Base-by-base conservation (phyloP, 202 grass and related monocot species). In the Schoenoplectus tabernaemontani region DNA sequence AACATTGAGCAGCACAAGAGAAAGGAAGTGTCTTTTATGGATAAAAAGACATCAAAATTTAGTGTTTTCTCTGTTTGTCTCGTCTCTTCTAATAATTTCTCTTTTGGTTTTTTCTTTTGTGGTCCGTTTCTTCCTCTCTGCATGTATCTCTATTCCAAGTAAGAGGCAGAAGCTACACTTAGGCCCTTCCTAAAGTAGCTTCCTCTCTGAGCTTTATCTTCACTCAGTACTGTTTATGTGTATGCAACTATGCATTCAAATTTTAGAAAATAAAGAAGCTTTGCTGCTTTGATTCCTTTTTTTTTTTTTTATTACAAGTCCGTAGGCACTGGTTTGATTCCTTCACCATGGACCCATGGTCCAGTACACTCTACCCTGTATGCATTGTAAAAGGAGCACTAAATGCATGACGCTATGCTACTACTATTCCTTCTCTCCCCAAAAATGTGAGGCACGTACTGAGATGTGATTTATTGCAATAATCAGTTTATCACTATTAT, bases 11-110 rank as follows among this genome's bases (percentile, higher is more conserved):
- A 75, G 70, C 47, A n/a, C 70, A 54, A 56, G 70, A 20, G 47
- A 75, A 75, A 75, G 70, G 47, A 54, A 54, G 47, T 19, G 24
- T 75, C 70, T 75, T 75, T 75, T 75, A 33, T 75, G 70, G 70
- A 75, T 54, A 75, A 28, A 28, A 28, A 28, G 70, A 75, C 28
- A 75, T 75, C 47, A 75, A 75, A 54, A 75, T 75, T 36, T 48
- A 47, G 70, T 75, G 70, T 75, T 44, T 17, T 32, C 16, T 75
- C 70, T 75, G 70, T 75, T 28, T 36, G 47, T 75, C 47, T 75
- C 54, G 47, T 75, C 70, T 75, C 53, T 47, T 75, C 54, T 47
- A 22, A 48, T 44, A 3, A 13, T 15, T 15, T 38, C 36, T 26
- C 13, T 30, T 43, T 15, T 44, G 19, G 7, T 28, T 48, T n/a